A percentile compares a stretch with the other conserved stretches of the same genome.
Evolutionary conservation across 176 grass and related monocot genomes (phyloP).

Genomic region (Saccharum spontaneum): DNA sequence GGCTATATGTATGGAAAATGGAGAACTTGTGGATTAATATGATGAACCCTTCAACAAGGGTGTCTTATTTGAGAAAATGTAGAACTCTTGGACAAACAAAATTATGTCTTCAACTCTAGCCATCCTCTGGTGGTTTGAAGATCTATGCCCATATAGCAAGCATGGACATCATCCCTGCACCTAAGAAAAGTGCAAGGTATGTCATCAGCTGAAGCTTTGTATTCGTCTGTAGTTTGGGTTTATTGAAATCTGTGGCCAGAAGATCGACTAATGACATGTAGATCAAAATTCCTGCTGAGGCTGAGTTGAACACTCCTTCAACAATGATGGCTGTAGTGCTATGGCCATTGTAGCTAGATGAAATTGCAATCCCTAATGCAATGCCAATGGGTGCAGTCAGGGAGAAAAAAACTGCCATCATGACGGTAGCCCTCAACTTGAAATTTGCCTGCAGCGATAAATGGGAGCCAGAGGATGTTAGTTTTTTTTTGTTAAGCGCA

Average conservation of each 20-base stretch:
- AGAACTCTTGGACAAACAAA: slow-evolving; percentile 16
- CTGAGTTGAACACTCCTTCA: slow-evolving; percentile 80
- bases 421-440: slow-evolving; percentile 65
- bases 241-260: slow-evolving; percentile 88
- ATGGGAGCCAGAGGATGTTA: slow-evolving; percentile 19
- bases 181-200: slow-evolving; percentile 75
- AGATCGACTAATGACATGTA: slow-evolving; percentile 98
- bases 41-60: slow-evolving; percentile 21
- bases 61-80: neutral
- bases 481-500: neutral
- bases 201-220: slow-evolving; percentile 75
- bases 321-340: slow-evolving; percentile 70
- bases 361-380: slow-evolving; percentile 70
- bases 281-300: slow-evolving; percentile 88
- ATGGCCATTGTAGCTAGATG: slow-evolving; percentile 65
- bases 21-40: slow-evolving; percentile 15
- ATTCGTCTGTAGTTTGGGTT: slow-evolving; percentile 80
- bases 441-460: slow-evolving; percentile 77
- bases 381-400: slow-evolving; percentile 88
- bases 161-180: slow-evolving; percentile 84
- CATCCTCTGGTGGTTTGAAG: neutral
- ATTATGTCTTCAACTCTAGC: neutral
- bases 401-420: slow-evolving; percentile 94
- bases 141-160: slow-evolving; percentile 89
- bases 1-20: slow-evolving; percentile 16